Conservation (phyloP, 2,329 filamentous ascomycete species). For the Bertia moriformis region DNA sequence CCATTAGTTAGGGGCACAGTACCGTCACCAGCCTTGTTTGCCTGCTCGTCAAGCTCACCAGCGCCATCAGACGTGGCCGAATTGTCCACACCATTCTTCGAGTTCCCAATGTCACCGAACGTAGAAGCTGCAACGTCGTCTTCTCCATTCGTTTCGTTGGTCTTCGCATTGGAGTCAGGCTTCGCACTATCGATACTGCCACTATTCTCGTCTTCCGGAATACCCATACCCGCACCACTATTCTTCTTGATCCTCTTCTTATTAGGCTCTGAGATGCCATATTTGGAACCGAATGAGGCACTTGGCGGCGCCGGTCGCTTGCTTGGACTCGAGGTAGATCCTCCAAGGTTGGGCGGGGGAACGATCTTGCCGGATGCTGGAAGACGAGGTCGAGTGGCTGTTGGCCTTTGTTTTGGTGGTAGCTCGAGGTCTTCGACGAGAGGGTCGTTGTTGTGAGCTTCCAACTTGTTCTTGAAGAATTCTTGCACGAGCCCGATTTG, state of each 20-base stretch:
- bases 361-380: conserved; percentile 26
- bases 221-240: not conserved
- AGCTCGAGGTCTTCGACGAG: conserved; percentile 90
- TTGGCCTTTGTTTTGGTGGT: conserved; percentile 77
- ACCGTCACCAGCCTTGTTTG: not conserved
- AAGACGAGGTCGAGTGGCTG: conserved; percentile 45
- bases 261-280: not conserved
- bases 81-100: not conserved
- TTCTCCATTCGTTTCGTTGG: not conserved
- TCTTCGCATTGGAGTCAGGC: not conserved
- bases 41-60: no score
- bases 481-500: conserved; percentile 81
- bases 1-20: not conserved
- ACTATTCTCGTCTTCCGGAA: not conserved
- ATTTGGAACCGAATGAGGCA: not conserved
- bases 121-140: not conserved
- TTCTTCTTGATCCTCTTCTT: conserved; percentile 1
- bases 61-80: no score
- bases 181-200: not conserved
- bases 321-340: not conserved
- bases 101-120: not conserved
- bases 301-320: not conserved
- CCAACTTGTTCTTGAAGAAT: conserved; percentile 82
- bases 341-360: not conserved
- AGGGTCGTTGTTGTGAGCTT: conserved; percentile 67